Evolutionary conservation across 164 flowering plant genomes (phyloP), one percentile per base, ranked within the genome.

Genomic region (Liriodendron chinense): DNA sequence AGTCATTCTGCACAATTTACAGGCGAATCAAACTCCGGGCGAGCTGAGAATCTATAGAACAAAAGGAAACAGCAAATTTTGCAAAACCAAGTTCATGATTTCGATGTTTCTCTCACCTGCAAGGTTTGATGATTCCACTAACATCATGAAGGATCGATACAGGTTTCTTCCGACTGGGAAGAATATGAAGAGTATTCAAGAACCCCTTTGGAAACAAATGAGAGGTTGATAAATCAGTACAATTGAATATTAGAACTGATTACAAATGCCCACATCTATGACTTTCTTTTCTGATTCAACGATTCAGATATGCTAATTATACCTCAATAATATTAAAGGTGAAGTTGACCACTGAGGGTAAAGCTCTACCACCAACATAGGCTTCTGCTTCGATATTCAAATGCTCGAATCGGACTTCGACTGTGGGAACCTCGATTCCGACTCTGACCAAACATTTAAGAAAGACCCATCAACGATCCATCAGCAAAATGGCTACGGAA

Each of bases 311-410:
- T 21, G 26, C 2, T 47, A 16, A 47, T 48, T 1, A 47, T 82
- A 91, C 93, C 93, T 92, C 92, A 2, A 91, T 4, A 22, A 86
- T 34, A 74, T 90, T 87, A 47, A 53, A 65, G 69, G 69, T 56
- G 79, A 80, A 85, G 79, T 91, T 92, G 70, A 83, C 22, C 2
- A 92, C 25, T 34, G 94, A 80, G 10, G 95, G 95, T n/a, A 89
- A 53, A 67, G 89, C 88, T 78, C 94, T 91, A 75, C 89, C 63
- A 48, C 92, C 92, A 12, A 81, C 81, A 79, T 82, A 82, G 48
- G 84, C 91, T 74, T 85, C 86, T 71, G 89, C 94, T 47, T 83
- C 88, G 21, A 92, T 75, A 74, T 74, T 83, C 26, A 86, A 69
- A 74, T 83, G 78, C 76, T 84, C 85, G 50, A 75, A 86, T 62